Conservation (phyloP, 2,329 filamentous ascomycete genomes). For the Endoconidiophora polonica region DNA sequence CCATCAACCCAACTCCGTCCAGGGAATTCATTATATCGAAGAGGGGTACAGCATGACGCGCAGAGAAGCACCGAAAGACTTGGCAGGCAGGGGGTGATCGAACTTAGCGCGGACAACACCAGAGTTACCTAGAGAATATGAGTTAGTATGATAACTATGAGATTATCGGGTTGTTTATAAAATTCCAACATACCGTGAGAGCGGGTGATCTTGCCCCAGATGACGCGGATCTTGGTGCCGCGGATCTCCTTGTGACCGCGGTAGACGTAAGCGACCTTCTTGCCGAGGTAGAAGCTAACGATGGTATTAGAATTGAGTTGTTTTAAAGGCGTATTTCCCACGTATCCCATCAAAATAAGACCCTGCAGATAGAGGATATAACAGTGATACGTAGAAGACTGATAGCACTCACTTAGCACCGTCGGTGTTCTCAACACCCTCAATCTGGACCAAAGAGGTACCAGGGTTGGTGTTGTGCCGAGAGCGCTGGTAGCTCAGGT, state of each 20-base stretch:
- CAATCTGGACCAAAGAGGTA: conserved; percentile 94
- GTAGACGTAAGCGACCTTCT: conserved; percentile 98
- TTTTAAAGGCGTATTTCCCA: too few relatives aligned
- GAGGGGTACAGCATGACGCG: conserved; percentile 97
- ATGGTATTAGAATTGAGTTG: conserved; percentile 16
- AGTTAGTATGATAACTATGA: background rate
- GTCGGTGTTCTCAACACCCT: conserved; percentile 84
- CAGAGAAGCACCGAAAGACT: conserved; percentile 91
- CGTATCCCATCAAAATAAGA: background rate
- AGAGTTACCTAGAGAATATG: conserved; percentile 57
- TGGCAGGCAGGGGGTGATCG: conserved; percentile 84
- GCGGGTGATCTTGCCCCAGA: conserved; percentile 97
- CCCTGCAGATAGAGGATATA: background rate
- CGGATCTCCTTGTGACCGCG: conserved; percentile 86
- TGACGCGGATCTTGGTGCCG: conserved; percentile 95
- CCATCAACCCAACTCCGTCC: conserved; percentile 46
- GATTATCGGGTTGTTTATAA: background rate
- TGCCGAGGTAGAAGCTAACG: conserved; percentile 81
- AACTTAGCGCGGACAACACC: conserved; percentile 97
- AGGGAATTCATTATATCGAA: conserved; percentile 58
- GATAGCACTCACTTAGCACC: conserved; percentile 57
- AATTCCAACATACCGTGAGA: conserved; percentile 57
- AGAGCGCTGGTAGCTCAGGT: conserved; percentile 93
- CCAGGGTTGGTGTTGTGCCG: conserved; percentile 82
- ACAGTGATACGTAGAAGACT: background rate